A percentile compares a stretch with the other conserved stretches of the same genome.
phyloP scores from a whole-genome alignment of 202 grass and related monocot species.

The Schoenoplectus tabernaemontani region DNA sequence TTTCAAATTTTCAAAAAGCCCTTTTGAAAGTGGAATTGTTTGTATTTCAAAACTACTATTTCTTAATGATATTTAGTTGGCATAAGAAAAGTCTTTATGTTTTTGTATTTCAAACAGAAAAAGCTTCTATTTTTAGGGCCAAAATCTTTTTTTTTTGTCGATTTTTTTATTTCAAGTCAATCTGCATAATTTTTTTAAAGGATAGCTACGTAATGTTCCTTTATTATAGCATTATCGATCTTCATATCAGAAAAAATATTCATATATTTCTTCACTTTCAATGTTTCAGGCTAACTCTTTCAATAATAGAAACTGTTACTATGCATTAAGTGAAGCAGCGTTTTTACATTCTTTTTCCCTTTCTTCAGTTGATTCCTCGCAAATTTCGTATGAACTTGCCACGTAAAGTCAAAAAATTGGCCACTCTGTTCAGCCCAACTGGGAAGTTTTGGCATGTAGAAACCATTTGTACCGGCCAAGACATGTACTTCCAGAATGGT shows the following conservation, averaged over 20 bases:
- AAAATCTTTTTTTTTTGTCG: neutral
- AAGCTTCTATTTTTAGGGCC: neutral
- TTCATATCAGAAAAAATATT: neutral
- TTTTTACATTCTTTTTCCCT: neutral
- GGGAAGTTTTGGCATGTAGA: slow-evolving; percentile 32
- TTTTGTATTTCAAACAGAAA: no score
- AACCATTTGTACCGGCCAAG: neutral
- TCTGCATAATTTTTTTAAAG: neutral
- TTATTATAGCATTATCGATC: neutral
- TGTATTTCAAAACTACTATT: neutral
- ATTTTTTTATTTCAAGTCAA: neutral
- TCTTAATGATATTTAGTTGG: neutral
- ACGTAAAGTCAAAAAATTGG: neutral
- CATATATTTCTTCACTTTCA: neutral
- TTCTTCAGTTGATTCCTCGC: neutral
- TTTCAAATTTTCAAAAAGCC: neutral
- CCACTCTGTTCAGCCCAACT: slow-evolving; percentile 12
- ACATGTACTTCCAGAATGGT: slow-evolving; percentile 18
- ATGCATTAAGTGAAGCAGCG: neutral
- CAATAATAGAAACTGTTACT: neutral
- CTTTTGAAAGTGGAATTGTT: neutral
- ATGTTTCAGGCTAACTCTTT: neutral
- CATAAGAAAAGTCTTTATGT: no score
- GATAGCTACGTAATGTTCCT: neutral
- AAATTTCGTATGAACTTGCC: neutral